These are phyloP conservation scores for Verticillium albo-atrum DNA, from an alignment of 2,329 filamentous ascomycete species.

Conservation along the genomic window DNA sequence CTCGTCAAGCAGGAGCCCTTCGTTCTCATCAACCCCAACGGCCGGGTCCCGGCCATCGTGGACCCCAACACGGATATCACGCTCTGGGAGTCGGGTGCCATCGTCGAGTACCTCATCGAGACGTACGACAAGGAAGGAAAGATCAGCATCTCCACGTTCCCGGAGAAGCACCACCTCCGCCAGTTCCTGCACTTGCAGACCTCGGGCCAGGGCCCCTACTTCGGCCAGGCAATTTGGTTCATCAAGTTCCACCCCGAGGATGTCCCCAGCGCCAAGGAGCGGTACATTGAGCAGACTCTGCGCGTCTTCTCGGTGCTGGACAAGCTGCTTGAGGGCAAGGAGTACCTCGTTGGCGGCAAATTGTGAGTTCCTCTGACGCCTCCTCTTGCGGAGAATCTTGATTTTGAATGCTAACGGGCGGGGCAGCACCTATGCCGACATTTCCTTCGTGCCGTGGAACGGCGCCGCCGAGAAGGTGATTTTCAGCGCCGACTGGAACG, in stretches of 20 bases:
- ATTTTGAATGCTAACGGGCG: background rate
- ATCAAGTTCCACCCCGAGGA: constrained; percentile 18
- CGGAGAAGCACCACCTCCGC: constrained; percentile 20
- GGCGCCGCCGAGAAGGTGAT: background rate
- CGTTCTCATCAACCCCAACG: constrained; percentile 27
- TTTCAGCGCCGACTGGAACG: constrained; percentile 13
- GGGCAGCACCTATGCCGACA: constrained; percentile 23
- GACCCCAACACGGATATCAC: constrained; percentile 29
- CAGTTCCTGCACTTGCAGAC: constrained; percentile 6
- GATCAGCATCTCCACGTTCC: constrained; percentile 16
- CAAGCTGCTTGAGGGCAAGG: constrained; percentile 23
- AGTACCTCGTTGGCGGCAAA: constrained; percentile 30
- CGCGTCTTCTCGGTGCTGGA: constrained; percentile 27
- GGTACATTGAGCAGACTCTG: constrained; percentile 22
- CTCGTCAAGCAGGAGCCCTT: constrained; percentile 19
- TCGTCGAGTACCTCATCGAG: constrained; percentile 24
- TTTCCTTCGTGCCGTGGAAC: constrained; percentile 26
- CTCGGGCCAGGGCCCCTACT: constrained; percentile 32
- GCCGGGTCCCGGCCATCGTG: constrained; percentile 25
- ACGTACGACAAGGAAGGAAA: constrained; percentile 21
- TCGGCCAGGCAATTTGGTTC: constrained; percentile 35
- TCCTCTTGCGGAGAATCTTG: constrained; percentile 1
- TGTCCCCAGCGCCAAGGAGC: constrained; percentile 21
- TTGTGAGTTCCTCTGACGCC: constrained; percentile 14
- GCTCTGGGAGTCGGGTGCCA: constrained; percentile 23